Evolutionary conservation across 495 filamentous ascomycete species (phyloP).

Genomic region (Aspergillus steynii): DNA sequence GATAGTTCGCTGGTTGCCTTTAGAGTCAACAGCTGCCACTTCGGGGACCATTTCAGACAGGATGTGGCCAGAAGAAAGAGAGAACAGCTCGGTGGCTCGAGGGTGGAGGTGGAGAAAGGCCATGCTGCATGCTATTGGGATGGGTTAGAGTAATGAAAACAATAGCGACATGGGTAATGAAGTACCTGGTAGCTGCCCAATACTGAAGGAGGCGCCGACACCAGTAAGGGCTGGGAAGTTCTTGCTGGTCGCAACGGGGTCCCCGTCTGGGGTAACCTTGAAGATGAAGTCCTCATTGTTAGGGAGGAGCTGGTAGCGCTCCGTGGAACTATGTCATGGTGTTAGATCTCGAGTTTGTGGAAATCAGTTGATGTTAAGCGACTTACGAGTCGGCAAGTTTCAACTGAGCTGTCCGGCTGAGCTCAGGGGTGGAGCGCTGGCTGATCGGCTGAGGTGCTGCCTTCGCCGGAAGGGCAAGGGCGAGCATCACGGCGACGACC

Average conservation of each 20-base stretch:
- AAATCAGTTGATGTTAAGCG: not conserved
- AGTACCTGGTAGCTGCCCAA: constrained; percentile 32
- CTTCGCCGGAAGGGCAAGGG: constrained; percentile 16
- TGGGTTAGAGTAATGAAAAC: constrained; percentile 3
- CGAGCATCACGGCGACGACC: constrained; percentile 7
- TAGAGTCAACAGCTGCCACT: constrained; percentile 22
- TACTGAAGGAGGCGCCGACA: constrained; percentile 22
- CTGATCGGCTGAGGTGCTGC: constrained; percentile 21
- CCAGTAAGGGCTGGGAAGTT: constrained; percentile 24
- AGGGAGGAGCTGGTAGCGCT: constrained; percentile 38
- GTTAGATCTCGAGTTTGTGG: constrained; percentile 5
- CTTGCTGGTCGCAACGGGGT: constrained; percentile 22
- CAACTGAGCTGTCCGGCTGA: constrained; percentile 27
- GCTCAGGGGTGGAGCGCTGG: constrained; percentile 20
- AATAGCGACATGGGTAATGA: constrained; percentile 18
- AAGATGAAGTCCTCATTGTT: constrained; percentile 42
- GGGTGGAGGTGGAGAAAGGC: constrained; percentile 43
- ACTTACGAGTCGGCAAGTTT: constrained; percentile 27
- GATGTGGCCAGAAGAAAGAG: constrained; percentile 37
- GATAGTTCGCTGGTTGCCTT: constrained; percentile 29
- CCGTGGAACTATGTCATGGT: constrained; percentile 23
- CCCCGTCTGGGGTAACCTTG: constrained; percentile 34
- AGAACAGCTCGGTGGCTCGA: constrained; percentile 46
- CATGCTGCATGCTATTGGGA: constrained; percentile 44
- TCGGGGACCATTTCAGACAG: constrained; percentile 46